phyloP scores from a whole-genome alignment of 495 filamentous ascomycete species.

The Daldinia decipiens region DNA sequence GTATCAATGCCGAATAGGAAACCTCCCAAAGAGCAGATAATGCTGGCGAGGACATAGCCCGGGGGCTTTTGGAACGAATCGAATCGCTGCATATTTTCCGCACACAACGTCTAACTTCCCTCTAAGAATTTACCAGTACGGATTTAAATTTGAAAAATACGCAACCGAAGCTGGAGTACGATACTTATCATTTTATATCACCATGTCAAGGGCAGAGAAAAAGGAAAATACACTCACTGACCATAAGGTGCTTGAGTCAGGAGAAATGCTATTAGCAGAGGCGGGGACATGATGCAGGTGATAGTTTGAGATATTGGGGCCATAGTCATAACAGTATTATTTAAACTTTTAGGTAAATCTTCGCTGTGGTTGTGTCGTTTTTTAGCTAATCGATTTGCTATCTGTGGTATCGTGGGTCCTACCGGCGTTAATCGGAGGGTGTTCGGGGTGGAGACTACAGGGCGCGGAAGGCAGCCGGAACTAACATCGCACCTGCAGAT shows the following conservation, averaged over 20 bases:
- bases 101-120: not conserved
- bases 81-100: constrained; percentile 9
- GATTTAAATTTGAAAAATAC: not conserved
- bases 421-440: constrained; percentile 3
- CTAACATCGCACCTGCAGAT: constrained; percentile 1
- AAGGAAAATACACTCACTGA: not conserved
- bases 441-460: constrained; percentile 6
- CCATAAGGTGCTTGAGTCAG: not conserved
- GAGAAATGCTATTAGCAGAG: not conserved
- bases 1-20: constrained; percentile 63
- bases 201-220: not conserved
- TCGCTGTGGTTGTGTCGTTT: not conserved
- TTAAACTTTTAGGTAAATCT: not conserved
- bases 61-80: constrained; percentile 26
- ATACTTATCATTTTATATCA: not conserved
- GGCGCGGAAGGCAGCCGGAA: constrained; percentile 6
- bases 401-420: not conserved
- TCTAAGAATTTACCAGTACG: not conserved
- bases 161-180: not conserved
- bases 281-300: not conserved
- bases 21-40: constrained; percentile 40
- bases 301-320: not conserved
- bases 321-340: not conserved
- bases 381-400: not conserved
- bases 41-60: constrained; percentile 36